Evolutionary conservation across 2,329 filamentous ascomycete genomes (phyloP).

Genomic region (Paraphaeosphaeria sporulosa): DNA sequence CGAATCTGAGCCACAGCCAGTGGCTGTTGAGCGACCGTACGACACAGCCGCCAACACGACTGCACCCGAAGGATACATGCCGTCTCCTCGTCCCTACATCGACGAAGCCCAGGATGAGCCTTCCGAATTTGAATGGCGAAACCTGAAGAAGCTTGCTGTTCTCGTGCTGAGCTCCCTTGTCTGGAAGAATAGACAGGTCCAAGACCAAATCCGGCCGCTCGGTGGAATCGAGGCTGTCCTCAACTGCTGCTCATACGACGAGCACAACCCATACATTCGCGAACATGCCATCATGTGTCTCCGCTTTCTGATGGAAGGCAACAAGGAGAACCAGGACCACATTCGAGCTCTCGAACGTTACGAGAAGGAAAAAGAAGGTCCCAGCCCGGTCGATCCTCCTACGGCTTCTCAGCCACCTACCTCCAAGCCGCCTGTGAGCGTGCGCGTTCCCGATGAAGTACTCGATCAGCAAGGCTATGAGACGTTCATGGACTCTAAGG

Average conservation of each 20-base stretch:
- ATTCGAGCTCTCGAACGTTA: constrained; percentile 66
- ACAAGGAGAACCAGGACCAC: constrained; percentile 74
- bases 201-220: constrained; percentile 84
- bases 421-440: constrained; percentile 32
- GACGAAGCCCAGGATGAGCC: constrained; percentile 63
- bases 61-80: constrained; percentile 54
- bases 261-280: constrained; percentile 92
- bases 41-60: constrained; percentile 56
- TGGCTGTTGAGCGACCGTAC: constrained; percentile 71
- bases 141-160: constrained; percentile 91
- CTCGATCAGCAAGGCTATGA: constrained; percentile 59
- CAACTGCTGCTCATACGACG: constrained; percentile 89
- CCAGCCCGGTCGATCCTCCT: constrained; percentile 21
- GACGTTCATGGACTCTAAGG: constrained; percentile 58
- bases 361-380: constrained; percentile 28
- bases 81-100: constrained; percentile 57
- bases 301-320: constrained; percentile 71
- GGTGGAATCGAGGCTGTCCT: constrained; percentile 88
- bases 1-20: constrained; percentile 41
- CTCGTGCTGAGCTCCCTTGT: constrained; percentile 88
- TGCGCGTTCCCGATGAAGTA: constrained; percentile 56
- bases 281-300: constrained; percentile 71
- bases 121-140: constrained; percentile 74
- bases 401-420: constrained; percentile 9
- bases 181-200: constrained; percentile 84